A percentile compares a stretch with the other conserved stretches of the same genome.
These are phyloP conservation scores for Yamadazyma buinensis DNA, from an alignment of 1,139 yeast species.

Conservation along the genomic window DNA sequence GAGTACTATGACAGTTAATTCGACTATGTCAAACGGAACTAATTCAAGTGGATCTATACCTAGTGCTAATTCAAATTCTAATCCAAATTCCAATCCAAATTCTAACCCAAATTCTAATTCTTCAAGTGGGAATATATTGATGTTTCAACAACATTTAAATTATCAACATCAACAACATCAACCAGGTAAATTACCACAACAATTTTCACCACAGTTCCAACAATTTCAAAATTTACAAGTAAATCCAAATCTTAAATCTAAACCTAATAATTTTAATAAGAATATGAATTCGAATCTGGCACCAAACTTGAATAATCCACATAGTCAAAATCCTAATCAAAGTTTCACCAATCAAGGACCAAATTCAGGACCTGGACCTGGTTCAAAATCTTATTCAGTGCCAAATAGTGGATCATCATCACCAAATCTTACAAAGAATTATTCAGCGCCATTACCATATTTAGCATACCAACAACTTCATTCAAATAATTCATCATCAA, in stretches of 20 bases:
- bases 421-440: neutral
- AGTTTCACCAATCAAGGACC: no score
- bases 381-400: neutral
- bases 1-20: no score
- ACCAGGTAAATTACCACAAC: conserved; percentile 15
- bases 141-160: conserved; percentile 16
- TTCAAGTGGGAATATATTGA: conserved; percentile 24
- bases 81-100: neutral
- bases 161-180: conserved; percentile 16
- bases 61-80: neutral
- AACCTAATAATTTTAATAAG: no score
- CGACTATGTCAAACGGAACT: no score
- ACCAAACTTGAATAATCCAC: no score
- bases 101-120: no score
- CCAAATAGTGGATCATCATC: neutral
- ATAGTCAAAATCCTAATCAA: no score
- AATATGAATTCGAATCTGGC: neutral
- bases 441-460: conserved; percentile 4
- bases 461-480: conserved; percentile 11
- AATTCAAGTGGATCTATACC: no score
- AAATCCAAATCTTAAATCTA: neutral
- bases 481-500: conserved; percentile 13
- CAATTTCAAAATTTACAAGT: conserved; percentile 13
- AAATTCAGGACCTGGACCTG: no score
- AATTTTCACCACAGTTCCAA: conserved; percentile 14